These are phyloP conservation scores for Stachybotrys chartarum DNA, from an alignment of 2,329 filamentous ascomycete species.

Conservation along the genomic window DNA sequence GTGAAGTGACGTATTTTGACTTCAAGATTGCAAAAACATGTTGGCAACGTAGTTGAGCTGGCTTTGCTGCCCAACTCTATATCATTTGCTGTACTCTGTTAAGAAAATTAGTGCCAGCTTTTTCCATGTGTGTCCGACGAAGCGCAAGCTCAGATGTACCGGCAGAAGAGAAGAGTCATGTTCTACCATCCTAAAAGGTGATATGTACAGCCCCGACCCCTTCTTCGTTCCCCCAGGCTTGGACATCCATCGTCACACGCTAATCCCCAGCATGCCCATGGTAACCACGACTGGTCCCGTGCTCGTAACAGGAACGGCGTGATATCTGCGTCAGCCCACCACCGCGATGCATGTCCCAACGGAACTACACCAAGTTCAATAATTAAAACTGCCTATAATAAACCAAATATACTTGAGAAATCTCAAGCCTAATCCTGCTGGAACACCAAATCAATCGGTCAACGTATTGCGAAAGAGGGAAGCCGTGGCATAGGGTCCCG, in stretches of 20 bases:
- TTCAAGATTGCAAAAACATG: neutral
- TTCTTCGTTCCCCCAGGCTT: neutral
- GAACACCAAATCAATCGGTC: neutral
- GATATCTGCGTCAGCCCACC: no score
- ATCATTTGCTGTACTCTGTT: no score
- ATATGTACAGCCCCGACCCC: neutral
- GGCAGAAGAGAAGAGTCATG: neutral
- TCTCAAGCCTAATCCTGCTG: neutral
- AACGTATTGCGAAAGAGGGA: neutral
- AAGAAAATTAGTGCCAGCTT: no score
- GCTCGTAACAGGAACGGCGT: no score
- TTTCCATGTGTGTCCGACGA: no score
- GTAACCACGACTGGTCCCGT: neutral
- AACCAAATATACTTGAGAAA: neutral
- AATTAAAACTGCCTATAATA: neutral
- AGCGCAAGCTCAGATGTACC: no score
- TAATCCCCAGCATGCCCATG: neutral
- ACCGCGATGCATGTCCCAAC: neutral
- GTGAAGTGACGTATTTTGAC: neutral
- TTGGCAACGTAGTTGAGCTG: no score
- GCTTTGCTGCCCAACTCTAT: no score
- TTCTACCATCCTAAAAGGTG: neutral
- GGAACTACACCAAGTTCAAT: no score
- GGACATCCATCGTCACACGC: neutral
- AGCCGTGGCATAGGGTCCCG: constrained; percentile 1